Conservation (phyloP, 441 rosid genomes). For the Adansonia gregorii region DNA sequence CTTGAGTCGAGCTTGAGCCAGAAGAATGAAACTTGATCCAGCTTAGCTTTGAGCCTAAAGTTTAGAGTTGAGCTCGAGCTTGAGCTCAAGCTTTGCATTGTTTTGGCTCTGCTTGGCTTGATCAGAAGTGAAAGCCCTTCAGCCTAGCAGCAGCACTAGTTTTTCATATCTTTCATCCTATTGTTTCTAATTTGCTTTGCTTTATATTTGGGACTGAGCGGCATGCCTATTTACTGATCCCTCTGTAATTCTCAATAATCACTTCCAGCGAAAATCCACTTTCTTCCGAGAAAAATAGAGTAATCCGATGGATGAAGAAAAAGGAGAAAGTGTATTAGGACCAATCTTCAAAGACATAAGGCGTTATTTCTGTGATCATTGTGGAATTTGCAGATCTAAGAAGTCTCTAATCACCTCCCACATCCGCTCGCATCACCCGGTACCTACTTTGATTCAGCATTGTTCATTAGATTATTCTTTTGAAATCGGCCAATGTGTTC, state of each 20-base stretch:
- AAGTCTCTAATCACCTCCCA: constrained; percentile 68
- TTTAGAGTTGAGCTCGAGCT: constrained; percentile 1
- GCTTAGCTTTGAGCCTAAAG: not conserved
- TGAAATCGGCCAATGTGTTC: not conserved
- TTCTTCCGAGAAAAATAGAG: not conserved
- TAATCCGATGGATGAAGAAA: constrained; percentile 26
- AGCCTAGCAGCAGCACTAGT: not conserved
- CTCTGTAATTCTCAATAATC: not conserved
- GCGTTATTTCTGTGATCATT: constrained; percentile 67
- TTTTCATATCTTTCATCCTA: not conserved
- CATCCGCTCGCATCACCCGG: constrained; percentile 59
- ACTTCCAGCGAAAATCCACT: not conserved
- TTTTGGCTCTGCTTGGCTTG: not conserved
- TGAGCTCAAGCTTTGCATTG: not conserved
- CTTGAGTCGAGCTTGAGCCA: not conserved
- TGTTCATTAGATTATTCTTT: not conserved
- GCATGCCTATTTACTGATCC: not conserved
- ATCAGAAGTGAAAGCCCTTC: not conserved
- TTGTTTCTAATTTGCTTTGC: not conserved
- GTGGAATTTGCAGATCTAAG: constrained; percentile 87
- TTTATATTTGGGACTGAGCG: not conserved
- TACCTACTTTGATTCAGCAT: constrained; percentile 17
- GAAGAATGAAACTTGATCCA: not conserved
- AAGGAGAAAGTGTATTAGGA: constrained; percentile 16
- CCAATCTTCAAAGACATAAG: constrained; percentile 58